Conservation (phyloP, 495 filamentous ascomycete species). For the Darksidea phi region DNA sequence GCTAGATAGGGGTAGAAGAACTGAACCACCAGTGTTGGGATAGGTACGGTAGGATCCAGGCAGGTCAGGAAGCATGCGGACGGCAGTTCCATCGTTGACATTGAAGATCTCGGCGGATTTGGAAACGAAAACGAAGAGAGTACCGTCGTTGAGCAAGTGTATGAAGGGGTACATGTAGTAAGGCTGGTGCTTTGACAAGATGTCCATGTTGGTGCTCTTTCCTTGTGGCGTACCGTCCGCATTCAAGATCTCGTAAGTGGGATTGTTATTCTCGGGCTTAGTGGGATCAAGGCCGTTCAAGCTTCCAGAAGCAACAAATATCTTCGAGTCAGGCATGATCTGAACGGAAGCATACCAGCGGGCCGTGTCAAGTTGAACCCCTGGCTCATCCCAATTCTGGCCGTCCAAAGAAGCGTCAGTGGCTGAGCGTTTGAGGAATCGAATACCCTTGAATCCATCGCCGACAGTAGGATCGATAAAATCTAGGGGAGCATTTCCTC, state of each 20-base stretch:
- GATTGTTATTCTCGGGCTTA: constrained; percentile 59
- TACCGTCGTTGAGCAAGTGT: constrained; percentile 57
- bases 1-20: constrained; percentile 57
- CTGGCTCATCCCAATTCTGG: constrained; percentile 56
- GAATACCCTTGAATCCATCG: constrained; percentile 59
- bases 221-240: constrained; percentile 47
- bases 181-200: constrained; percentile 58
- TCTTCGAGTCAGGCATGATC: constrained; percentile 54
- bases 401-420: constrained; percentile 52
- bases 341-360: constrained; percentile 64
- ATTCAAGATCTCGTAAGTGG: constrained; percentile 60
- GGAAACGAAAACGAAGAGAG: constrained; percentile 56
- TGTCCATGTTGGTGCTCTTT: constrained; percentile 49
- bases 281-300: constrained; percentile 61
- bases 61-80: constrained; percentile 55
- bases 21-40: constrained; percentile 62
- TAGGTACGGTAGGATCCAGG: constrained; percentile 61
- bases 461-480: constrained; percentile 58
- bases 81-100: constrained; percentile 44
- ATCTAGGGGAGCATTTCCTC: constrained; percentile 57
- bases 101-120: constrained; percentile 60
- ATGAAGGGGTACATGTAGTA: constrained; percentile 69
- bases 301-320: constrained; percentile 63
- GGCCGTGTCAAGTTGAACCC: constrained; percentile 53
- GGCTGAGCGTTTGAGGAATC: constrained; percentile 53